Conservation (phyloP, 2,329 filamentous ascomycete species). For the Cladophialophora psammophila region DNA sequence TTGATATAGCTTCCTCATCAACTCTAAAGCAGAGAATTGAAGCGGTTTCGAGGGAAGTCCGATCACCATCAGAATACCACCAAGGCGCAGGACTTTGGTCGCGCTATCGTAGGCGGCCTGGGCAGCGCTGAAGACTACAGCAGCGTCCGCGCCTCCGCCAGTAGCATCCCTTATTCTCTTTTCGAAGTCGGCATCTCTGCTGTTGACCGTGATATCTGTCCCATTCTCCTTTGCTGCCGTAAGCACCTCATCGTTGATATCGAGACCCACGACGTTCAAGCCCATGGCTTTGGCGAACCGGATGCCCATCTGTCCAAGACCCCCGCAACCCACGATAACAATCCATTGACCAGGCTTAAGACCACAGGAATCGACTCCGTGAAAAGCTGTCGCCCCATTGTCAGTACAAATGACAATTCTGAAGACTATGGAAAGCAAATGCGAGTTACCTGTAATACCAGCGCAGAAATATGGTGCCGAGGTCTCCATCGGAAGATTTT, state of each 20-base stretch:
- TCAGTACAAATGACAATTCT: neutral
- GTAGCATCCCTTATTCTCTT: constrained; percentile 16
- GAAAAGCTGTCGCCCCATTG: constrained; percentile 10
- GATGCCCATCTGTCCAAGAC: constrained; percentile 41
- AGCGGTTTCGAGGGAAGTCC: constrained; percentile 14
- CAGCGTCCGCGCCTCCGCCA: constrained; percentile 20
- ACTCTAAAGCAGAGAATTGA: constrained; percentile 14
- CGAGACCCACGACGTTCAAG: constrained; percentile 20
- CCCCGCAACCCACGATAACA: constrained; percentile 38
- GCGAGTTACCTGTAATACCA: constrained; percentile 18
- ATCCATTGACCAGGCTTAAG: constrained; percentile 37
- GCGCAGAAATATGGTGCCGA: constrained; percentile 22
- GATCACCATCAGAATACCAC: constrained; percentile 18
- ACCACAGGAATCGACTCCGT: constrained; percentile 17
- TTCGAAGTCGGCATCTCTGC: constrained; percentile 8
- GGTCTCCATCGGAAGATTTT: constrained; percentile 15
- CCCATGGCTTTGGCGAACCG: constrained; percentile 43
- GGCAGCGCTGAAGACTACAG: constrained; percentile 29
- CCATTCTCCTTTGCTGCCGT: constrained; percentile 50
- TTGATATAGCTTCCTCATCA: constrained; percentile 21
- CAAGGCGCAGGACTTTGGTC: constrained; percentile 24
- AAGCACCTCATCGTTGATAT: constrained; percentile 50
- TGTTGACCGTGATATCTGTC: constrained; percentile 44
- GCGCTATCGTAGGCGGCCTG: constrained; percentile 28
- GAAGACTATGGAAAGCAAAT: neutral